Percentiles rank a stretch among this genome's conserved stretches.
Evolutionary conservation across 305 asterid species (phyloP).

Genomic region (Fraxinus latifolia): DNA sequence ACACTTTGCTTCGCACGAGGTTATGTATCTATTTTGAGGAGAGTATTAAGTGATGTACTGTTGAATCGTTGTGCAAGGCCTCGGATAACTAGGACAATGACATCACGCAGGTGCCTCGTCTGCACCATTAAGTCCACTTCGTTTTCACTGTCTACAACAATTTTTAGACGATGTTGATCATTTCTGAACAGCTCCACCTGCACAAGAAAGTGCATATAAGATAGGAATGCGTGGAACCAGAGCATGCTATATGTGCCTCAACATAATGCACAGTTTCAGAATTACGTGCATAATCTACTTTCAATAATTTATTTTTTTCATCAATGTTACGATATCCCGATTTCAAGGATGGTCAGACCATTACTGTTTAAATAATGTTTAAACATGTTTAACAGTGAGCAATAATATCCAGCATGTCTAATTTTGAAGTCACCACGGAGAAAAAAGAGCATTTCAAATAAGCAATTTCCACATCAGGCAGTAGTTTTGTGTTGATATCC

Average conservation of each 20-base stretch:
- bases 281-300: not conserved
- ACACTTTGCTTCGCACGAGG: slow-evolving; percentile 19
- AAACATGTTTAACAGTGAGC: not conserved
- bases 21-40: slow-evolving; percentile 77
- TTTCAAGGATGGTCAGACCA: not conserved
- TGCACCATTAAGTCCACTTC: slow-evolving; percentile 97
- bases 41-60: slow-evolving; percentile 94
- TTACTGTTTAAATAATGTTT: not conserved
- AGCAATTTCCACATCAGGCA: not conserved
- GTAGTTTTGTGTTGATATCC: not conserved
- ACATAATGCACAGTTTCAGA: not conserved
- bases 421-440: not conserved
- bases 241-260: not conserved
- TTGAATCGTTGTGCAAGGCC: slow-evolving; percentile 94
- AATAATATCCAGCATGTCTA: not conserved
- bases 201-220: slow-evolving; percentile 13
- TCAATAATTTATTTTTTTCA: not conserved
- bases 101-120: slow-evolving; percentile 91
- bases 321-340: not conserved
- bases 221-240: not conserved
- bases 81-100: slow-evolving; percentile 82
- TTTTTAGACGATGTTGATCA: slow-evolving; percentile 88
- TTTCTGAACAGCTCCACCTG: slow-evolving; percentile 91
- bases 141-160: slow-evolving; percentile 89
- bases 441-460: not conserved